Evolutionary conservation across 208 protist genomes (phyloP), one percentile per base, ranked within the genome.

Genomic region (Naegleria gruberi): DNA sequence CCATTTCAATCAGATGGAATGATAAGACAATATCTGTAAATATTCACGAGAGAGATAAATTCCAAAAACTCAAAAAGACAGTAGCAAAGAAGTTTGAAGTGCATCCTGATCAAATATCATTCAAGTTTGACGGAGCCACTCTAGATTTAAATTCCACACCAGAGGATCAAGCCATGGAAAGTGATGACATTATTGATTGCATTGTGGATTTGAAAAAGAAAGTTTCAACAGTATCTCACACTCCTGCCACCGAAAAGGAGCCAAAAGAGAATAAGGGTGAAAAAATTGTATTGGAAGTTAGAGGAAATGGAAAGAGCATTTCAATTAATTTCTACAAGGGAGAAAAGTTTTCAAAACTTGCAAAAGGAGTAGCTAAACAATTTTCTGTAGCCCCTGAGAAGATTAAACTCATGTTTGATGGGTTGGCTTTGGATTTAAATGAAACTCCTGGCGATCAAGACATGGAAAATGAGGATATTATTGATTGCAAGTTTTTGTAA

Each of bases 381-480:
- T 15, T 42, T 8, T 45, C 43, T 19, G 43, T 86, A 8, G 41
- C 8, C n/a, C 15, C 4, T 30, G 12, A 30, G 12, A 86, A 46
- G 17, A 30, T 86, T 10, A 46, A 42, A 30, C 30, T 87, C 17
- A 0, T 87, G 41, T 87, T 87, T 41, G 83, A 87, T 55, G 44
- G 44, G n/a, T 19, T 87, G 41, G 41, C 7, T 41, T 17, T 87
- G 0, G 12, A 37, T 34, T 8, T 41, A 37, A 55, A 87, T 55
- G 43, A 87, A 51, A 87, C 83, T 8, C 83, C 83, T 12, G 83
- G 8, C 1, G 83, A 87, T 23, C 83, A 55, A 40, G 83, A 87
- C 34, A 87, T 87, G 83, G 83, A 87, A 55, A 43, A 87, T 87
- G 83, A 55, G 0, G 83, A 87, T 37, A 46, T 87, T 19, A 87